Base-by-base conservation (phyloP, 2,329 filamentous ascomycete genomes). In the Penicillium sp. region DNA sequence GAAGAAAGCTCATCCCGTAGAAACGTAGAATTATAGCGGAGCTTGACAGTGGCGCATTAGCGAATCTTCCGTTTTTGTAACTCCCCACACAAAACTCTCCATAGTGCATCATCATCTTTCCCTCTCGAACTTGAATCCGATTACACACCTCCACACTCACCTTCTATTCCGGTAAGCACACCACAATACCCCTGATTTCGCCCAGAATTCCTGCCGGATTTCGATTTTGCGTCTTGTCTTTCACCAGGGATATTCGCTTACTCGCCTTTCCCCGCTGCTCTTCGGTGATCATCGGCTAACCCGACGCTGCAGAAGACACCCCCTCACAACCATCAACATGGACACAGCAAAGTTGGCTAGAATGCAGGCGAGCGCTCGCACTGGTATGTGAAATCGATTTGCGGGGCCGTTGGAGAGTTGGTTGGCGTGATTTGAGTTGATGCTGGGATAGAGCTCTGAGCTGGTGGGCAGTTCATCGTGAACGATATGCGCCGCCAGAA, bases 291-390 rank as follows among this genome's bases (percentile, higher is more conserved):
- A 45, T 57, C 61, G 55, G 60, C 62, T 60, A 67, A 66, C 62
- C 48, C 57, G 24, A 41, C 48, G 31, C 48, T 53, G 52, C 46
- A 61, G 56, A 52, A 58, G 53, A 64, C 55, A 54, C 61, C 62
- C 61, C 56, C 62, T 69, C 56, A 62, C 53, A 55, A 72, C 68
- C 73, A 72, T 75, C 75, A 82, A 70, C 69, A 86, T 87, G 85
- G 84, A 87, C 83, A 79, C 82, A 72, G 84, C 84, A 76, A 87
- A 87, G 82, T 77, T 87, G 73, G 84, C 83, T 75, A 84, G 78
- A 75, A 84, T 87, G 82, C 84, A 87, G 78, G 80, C 82, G 78
- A 84, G 82, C 70, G 84, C 84, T 74, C 83, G 85, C 76, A 90
- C 88, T 80, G 89, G 89, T 90, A 86, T 52, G 56, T 55, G 21